These are phyloP conservation scores for Helianthus annuus DNA, from an alignment of 129 eudicot genomes.

Conservation along the genomic window HanXRQr2.0-SUNRISE NC_035441.2:136143619-136144118, in stretches of 20 bases:
- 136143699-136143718: too few relatives aligned
- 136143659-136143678: too few relatives aligned
- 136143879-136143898: constrained; percentile 1
- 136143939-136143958: constrained; percentile 9
- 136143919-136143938: constrained; percentile 13
- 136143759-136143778: not conserved
- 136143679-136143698: too few relatives aligned
- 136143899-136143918: constrained; percentile 6
- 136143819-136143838: not conserved
- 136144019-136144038: constrained; percentile 14
- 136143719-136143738: too few relatives aligned
- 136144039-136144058: constrained; percentile 59
- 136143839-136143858: not conserved
- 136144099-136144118: constrained; percentile 89
- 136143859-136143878: not conserved
- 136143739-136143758: too few relatives aligned
- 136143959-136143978: constrained; percentile 15
- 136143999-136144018: not conserved
- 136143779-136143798: not conserved
- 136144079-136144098: constrained; percentile 88
- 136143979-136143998: constrained; percentile 18
- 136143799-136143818: not conserved
- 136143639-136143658: too few relatives aligned
- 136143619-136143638: too few relatives aligned
- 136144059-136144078: constrained; percentile 95